phyloP scores from a whole-genome alignment of 352 stramenopile genomes.

The Globisporangium paddicum region DNA sequence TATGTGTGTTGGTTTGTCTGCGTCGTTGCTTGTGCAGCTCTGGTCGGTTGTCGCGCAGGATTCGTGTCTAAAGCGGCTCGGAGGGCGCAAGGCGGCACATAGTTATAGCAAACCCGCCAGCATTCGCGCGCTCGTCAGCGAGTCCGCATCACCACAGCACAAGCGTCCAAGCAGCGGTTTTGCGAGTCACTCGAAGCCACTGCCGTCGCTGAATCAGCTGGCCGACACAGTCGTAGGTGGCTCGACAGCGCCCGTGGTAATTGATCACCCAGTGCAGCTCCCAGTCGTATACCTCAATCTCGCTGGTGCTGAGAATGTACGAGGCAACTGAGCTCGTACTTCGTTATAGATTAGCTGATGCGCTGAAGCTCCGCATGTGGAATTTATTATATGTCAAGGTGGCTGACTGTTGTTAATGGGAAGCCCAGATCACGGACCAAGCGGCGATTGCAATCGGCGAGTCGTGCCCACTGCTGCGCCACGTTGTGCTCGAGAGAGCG shows the following conservation, averaged over 20 bases:
- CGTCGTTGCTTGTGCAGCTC: conserved; percentile 17
- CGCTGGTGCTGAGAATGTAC: conserved; percentile 47
- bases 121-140: not conserved
- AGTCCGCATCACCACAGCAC: not conserved
- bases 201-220: conserved; percentile 5
- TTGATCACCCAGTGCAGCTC: not conserved
- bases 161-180: not conserved
- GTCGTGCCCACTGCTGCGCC: conserved; percentile 8
- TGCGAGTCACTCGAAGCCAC: conserved; percentile 14
- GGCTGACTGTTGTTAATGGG: not conserved
- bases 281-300: conserved; percentile 36
- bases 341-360: not conserved
- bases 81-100: not conserved
- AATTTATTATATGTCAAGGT: not conserved
- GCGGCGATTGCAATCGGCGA: conserved; percentile 12
- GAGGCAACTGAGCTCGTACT: not conserved
- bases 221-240: conserved; percentile 1
- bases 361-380: not conserved
- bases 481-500: conserved; percentile 12
- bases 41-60: conserved; percentile 70
- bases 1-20: not conserved
- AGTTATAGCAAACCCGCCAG: not conserved
- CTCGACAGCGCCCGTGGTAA: not conserved
- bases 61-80: conserved; percentile 44
- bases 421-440: conserved; percentile 16